These are phyloP conservation scores for Stemphylium lycopersici DNA, from an alignment of 2,329 filamentous ascomycete species.

Conservation along the genomic window DNA sequence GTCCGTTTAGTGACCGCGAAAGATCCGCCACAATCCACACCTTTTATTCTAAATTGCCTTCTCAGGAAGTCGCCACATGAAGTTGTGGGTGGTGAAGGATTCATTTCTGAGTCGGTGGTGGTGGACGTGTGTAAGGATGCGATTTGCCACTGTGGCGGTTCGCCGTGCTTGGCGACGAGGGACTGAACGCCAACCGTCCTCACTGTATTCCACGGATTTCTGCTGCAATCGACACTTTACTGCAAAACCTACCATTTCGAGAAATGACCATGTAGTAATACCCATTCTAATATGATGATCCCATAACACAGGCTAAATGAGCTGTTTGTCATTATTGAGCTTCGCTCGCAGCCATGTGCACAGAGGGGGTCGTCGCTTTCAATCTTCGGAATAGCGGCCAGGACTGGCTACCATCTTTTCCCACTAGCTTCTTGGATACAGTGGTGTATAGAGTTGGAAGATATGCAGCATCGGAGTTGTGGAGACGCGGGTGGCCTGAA, in stretches of 20 bases:
- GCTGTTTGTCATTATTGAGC: neutral
- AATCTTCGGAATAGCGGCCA: neutral
- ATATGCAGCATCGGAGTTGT: neutral
- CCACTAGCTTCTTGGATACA: neutral
- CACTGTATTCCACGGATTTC: constrained; percentile 11
- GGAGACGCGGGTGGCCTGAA: neutral
- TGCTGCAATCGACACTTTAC: constrained; percentile 15
- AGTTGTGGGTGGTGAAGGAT: constrained; percentile 6
- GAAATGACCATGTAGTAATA: neutral
- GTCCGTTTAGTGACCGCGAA: constrained; percentile 18
- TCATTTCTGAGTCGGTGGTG: constrained; percentile 1
- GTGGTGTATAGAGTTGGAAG: neutral
- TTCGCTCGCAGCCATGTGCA: neutral
- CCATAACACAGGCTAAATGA: neutral
- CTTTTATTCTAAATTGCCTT: constrained; percentile 14
- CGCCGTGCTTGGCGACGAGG: constrained; percentile 7
- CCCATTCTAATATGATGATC: neutral
- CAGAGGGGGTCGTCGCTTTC: neutral
- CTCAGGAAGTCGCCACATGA: constrained; percentile 14
- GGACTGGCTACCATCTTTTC: neutral
- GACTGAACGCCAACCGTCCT: constrained; percentile 11
- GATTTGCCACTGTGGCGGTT: constrained; percentile 8
- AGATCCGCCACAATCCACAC: constrained; percentile 17
- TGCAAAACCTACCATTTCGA: constrained; percentile 11
- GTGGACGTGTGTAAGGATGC: constrained; percentile 6